Base-by-base conservation (phyloP, 208 protist species). In the Crithidia mellificae region DNA sequence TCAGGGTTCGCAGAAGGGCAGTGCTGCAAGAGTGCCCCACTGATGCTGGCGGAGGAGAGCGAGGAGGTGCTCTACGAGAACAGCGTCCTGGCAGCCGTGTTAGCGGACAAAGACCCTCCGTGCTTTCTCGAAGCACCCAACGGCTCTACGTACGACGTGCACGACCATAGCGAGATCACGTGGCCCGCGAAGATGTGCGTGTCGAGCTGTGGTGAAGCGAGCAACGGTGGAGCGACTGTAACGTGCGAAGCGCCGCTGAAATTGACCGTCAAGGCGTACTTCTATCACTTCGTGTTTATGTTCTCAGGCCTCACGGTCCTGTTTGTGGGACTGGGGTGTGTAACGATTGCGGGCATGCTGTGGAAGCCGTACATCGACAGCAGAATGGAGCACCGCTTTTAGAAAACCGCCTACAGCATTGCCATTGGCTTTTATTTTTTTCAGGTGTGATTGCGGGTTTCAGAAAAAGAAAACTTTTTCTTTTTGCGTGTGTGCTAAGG, bases 1-100 rank as follows among this genome's bases (percentile, higher is more conserved):
- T 83, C 81, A 1, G 85, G 85, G 0, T 87, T 77, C 59, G 56
- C 34, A 19, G n/a, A 50, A 5, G 55, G 63, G 0, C 58, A 78
- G n/a, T 90, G 85, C 46, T 90, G 85, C 46, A 44, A 69, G 14
- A 61, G 72, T 36, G 77, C 63, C 15, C 24, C 51, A n/a, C 70
- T 70, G 14, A 20, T 51, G 34, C 34, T 11, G 34, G 34, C 34
- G 8, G 57, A 54, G 24, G 43, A 15, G 30, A 24, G 15, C 29
- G 4, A 22, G 20, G 19, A 5, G n/a, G n/a, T n/a, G n/a, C n/a
- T n/a, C n/a, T n/a, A n/a, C n/a, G n/a, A n/a, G n/a, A n/a, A n/a
- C n/a, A n/a, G n/a, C n/a, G n/a, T n/a, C 11, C 9, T 7, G 22
- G 19, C 32, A 20, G 34, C 32, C 6, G 24, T 17, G 17, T 5